Conservation (phyloP, 495 filamentous ascomycete species). For the Hypoxylon cercidicola region DNA sequence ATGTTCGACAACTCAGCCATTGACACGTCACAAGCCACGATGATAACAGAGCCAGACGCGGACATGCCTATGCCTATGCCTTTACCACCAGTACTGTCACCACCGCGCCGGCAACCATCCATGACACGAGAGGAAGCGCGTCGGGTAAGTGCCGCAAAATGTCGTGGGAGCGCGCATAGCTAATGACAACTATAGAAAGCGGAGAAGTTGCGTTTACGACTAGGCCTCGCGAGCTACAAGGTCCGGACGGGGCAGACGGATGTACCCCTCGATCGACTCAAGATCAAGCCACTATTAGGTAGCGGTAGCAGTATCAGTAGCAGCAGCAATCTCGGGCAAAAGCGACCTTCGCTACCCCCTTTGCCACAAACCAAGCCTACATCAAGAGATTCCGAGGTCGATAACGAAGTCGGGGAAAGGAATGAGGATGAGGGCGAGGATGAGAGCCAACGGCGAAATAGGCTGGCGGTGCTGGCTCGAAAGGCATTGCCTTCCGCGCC, state of each 20-base stretch:
- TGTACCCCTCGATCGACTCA: slow-evolving; percentile 57
- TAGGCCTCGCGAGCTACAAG: slow-evolving; percentile 64
- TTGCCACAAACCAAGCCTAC: slow-evolving; percentile 4
- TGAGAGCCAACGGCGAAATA: slow-evolving; percentile 27
- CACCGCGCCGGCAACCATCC: slow-evolving; percentile 17
- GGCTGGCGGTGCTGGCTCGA: slow-evolving; percentile 11
- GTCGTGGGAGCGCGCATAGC: neutral
- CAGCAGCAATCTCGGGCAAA: neutral
- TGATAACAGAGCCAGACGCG: slow-evolving; percentile 52
- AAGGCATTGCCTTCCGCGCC: slow-evolving; percentile 1
- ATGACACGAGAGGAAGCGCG: slow-evolving; percentile 57
- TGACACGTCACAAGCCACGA: slow-evolving; percentile 51
- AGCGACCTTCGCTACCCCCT: slow-evolving; percentile 7
- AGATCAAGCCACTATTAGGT: slow-evolving; percentile 38
- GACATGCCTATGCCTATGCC: slow-evolving; percentile 11
- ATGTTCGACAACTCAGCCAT: slow-evolving; percentile 51
- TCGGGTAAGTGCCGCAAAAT: slow-evolving; percentile 46
- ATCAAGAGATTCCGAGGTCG: no score
- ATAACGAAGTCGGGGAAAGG: neutral
- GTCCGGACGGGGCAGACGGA: slow-evolving; percentile 62
- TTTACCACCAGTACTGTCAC: slow-evolving; percentile 16
- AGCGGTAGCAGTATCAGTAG: neutral
- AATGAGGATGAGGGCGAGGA: slow-evolving; percentile 34
- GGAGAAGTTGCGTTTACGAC: slow-evolving; percentile 59
- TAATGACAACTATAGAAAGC: slow-evolving; percentile 52